Percentiles rank a stretch among this genome's conserved stretches.
Evolutionary conservation across 139 green algal species (phyloP).

Genomic region (Chlamydomonas schloesseri): DNA sequence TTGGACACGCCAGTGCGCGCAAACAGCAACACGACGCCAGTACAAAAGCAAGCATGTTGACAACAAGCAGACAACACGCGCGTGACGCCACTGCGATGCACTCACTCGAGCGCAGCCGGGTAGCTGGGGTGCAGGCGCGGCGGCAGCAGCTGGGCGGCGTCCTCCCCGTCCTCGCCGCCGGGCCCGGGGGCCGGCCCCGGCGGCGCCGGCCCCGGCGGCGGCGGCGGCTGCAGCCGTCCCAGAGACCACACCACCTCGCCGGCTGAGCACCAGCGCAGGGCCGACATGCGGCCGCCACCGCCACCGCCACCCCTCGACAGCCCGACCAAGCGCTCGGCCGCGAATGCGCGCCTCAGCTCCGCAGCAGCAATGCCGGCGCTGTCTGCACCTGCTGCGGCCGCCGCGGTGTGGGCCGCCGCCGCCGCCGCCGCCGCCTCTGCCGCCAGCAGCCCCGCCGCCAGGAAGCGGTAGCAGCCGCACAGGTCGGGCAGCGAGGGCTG

Average conservation of each 20-base stretch:
- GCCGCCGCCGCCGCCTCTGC: constrained; percentile 3
- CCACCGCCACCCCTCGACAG: not conserved
- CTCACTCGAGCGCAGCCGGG: not conserved
- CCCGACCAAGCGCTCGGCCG: not conserved
- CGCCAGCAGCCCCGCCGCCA: not conserved
- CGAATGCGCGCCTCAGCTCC: not conserved
- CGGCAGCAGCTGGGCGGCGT: not conserved
- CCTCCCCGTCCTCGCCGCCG: not conserved
- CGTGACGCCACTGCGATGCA: no score
- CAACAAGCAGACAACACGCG: no score
- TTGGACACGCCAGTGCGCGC: no score
- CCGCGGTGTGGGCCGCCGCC: no score
- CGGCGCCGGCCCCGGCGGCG: not conserved
- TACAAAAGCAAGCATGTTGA: no score
- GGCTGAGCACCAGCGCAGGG: not conserved
- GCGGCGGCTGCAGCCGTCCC: not conserved
- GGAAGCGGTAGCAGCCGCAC: constrained; percentile 3
- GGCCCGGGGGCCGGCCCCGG: no score
- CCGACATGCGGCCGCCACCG: no score
- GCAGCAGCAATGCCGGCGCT: not conserved
- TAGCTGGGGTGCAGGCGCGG: not conserved
- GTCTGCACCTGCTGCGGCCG: not conserved
- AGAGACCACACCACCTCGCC: not conserved
- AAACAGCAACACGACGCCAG: no score
- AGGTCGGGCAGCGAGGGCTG: not conserved